Conservation (phyloP, 75 land plant genomes). For the Pseudotsuga menziesii region DNA sequence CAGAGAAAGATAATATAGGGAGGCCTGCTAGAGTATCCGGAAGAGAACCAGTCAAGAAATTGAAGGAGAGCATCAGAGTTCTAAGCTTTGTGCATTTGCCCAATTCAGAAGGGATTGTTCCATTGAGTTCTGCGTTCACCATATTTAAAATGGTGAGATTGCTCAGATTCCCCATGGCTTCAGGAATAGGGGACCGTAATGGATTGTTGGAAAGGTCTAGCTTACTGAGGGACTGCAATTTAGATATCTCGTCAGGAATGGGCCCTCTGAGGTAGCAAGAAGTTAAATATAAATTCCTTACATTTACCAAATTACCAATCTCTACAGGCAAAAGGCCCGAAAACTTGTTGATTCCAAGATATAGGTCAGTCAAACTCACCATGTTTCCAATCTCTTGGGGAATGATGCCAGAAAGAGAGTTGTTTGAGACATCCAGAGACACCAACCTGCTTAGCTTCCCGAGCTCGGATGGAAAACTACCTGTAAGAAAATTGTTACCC, state of each 20-base stretch:
- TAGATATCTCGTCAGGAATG: slow-evolving; percentile 42
- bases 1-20: slow-evolving; percentile 19
- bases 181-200: slow-evolving; percentile 38
- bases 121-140: slow-evolving; percentile 37
- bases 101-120: slow-evolving; percentile 47
- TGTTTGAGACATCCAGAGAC: slow-evolving; percentile 49
- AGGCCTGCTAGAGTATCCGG: slow-evolving; percentile 27
- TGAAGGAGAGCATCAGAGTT: slow-evolving; percentile 51
- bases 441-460: slow-evolving; percentile 19
- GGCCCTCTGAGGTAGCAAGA: slow-evolving; percentile 39
- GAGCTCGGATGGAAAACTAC: slow-evolving; percentile 45
- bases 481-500: slow-evolving; percentile 51
- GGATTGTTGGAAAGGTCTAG: slow-evolving; percentile 49
- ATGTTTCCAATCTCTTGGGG: slow-evolving; percentile 42
- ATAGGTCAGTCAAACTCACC: slow-evolving; percentile 34
- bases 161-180: slow-evolving; percentile 33
- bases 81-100: slow-evolving; percentile 50
- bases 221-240: slow-evolving; percentile 25
- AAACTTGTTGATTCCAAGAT: slow-evolving; percentile 45
- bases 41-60: slow-evolving; percentile 43
- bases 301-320: slow-evolving; percentile 40
- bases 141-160: slow-evolving; percentile 34
- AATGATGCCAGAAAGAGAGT: slow-evolving; percentile 53
- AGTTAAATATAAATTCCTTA: slow-evolving; percentile 32
- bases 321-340: slow-evolving; percentile 41